These are phyloP conservation scores for Ambrosia artemisiifolia DNA, from an alignment of 129 eudicot species.

Conservation along the genomic window DNA sequence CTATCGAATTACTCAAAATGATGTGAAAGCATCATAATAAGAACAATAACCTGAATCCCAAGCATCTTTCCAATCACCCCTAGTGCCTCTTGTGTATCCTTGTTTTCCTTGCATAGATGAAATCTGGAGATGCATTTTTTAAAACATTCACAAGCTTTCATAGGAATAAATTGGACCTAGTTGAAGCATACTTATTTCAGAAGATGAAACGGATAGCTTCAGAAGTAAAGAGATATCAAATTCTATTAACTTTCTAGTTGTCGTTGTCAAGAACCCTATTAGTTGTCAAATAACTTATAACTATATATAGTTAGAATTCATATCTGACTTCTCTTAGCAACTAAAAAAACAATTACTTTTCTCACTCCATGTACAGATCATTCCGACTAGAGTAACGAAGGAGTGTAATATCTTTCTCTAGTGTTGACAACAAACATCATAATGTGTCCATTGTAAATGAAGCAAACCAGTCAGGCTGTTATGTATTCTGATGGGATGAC, in stretches of 20 bases:
- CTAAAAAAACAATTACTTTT: constrained; percentile 1
- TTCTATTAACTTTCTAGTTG: constrained; percentile 10
- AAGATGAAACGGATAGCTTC: constrained; percentile 5
- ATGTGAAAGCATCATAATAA: background rate
- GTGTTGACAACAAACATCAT: background rate
- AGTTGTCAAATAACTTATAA: background rate
- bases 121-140: constrained; percentile 47
- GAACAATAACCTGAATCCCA: constrained; percentile 73
- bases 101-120: constrained; percentile 97
- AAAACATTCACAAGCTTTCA: constrained; percentile 3
- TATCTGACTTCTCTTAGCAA: constrained; percentile 7
- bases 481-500: background rate
- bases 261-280: background rate
- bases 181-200: constrained; percentile 4
- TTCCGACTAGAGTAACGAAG: constrained; percentile 10
- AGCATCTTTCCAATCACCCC: constrained; percentile 96
- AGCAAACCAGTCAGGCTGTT: background rate
- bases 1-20: background rate
- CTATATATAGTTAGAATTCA: background rate
- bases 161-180: background rate
- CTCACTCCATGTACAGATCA: constrained; percentile 2
- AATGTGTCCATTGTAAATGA: background rate
- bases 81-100: constrained; percentile 96
- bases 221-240: constrained; percentile 8
- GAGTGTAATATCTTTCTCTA: background rate